These are phyloP conservation scores for Lentinula novae-zelandiae DNA, from an alignment of 1,284 basidiomycete genomes.

Conservation along the genomic window DNA sequence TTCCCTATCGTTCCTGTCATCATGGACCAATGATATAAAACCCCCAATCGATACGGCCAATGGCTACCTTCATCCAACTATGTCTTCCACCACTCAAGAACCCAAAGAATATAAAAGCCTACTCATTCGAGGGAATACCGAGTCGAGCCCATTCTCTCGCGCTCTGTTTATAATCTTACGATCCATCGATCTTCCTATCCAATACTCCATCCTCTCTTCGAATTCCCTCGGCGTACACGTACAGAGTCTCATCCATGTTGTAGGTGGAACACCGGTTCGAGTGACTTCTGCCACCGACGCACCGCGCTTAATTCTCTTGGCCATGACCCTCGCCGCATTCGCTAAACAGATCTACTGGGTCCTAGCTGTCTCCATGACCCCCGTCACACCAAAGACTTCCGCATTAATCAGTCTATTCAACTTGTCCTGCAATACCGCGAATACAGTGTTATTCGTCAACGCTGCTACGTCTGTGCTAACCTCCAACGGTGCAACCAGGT, in stretches of 20 bases:
- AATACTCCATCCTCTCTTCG: conserved; percentile 8
- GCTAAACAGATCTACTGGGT: conserved; percentile 4
- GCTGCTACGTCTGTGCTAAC: conserved; percentile 1
- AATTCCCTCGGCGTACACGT: neutral
- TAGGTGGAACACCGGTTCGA: neutral
- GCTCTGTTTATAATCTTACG: conserved; percentile 7
- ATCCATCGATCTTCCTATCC: conserved; percentile 4
- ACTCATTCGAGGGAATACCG: neutral
- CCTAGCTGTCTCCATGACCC: neutral
- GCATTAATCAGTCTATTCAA: neutral
- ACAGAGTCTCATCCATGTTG: neutral
- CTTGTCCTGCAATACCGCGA: neutral
- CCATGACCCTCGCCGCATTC: neutral
- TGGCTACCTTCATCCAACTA: neutral
- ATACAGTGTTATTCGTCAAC: conserved; percentile 1
- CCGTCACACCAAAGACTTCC: neutral
- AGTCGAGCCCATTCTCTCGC: neutral
- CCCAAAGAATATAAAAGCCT: neutral
- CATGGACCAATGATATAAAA: too few species aligned
- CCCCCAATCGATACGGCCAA: too few species aligned
- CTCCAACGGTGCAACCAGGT: neutral
- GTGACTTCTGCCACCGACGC: neutral
- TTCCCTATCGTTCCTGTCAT: too few species aligned
- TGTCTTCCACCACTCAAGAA: neutral
- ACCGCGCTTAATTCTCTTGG: neutral